Percentiles rank a stretch among this genome's conserved stretches.
Evolutionary conservation across 2,329 filamentous ascomycete species (phyloP).

Genomic region (Elsinoe australis): DNA sequence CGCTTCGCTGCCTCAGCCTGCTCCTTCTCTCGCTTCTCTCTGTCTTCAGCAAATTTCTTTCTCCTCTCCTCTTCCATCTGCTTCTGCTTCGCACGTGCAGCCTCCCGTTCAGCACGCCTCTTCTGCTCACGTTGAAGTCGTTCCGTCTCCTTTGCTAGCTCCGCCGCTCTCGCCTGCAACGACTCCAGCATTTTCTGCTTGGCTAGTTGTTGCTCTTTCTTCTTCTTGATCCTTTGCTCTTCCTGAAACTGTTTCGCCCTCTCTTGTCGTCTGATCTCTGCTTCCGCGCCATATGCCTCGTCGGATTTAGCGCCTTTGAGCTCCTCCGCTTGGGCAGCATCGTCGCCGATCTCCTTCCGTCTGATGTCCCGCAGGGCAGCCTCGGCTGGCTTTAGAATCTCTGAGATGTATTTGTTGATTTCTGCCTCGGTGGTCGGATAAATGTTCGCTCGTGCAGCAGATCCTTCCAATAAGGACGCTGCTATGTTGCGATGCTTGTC

Average conservation of each 20-base stretch:
- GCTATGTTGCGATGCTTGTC: slow-evolving; percentile 67
- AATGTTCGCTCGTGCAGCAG: slow-evolving; percentile 66
- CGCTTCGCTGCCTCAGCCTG: slow-evolving; percentile 47
- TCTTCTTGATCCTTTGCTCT: slow-evolving; percentile 51
- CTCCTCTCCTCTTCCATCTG: slow-evolving; percentile 49
- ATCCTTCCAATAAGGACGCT: slow-evolving; percentile 67
- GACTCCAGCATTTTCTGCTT: slow-evolving; percentile 45
- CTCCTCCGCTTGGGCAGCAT: slow-evolving; percentile 59
- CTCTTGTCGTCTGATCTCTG: slow-evolving; percentile 51
- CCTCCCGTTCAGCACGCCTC: slow-evolving; percentile 42
- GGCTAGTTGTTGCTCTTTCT: slow-evolving; percentile 54
- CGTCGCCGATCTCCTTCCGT: slow-evolving; percentile 59
- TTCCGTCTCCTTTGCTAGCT: slow-evolving; percentile 37
- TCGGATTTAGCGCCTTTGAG: slow-evolving; percentile 63
- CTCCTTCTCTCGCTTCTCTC: slow-evolving; percentile 33
- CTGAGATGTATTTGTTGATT: slow-evolving; percentile 60
- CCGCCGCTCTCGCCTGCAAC: slow-evolving; percentile 43
- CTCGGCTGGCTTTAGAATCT: slow-evolving; percentile 57
- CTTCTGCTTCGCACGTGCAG: slow-evolving; percentile 38
- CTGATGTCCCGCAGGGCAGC: slow-evolving; percentile 61
- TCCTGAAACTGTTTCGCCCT: slow-evolving; percentile 57
- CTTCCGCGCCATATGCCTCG: slow-evolving; percentile 63
- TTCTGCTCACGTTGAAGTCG: slow-evolving; percentile 41
- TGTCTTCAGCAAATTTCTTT: slow-evolving; percentile 45
- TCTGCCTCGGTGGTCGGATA: slow-evolving; percentile 64